These are phyloP conservation scores for Saccharomyces pastorianus DNA, from an alignment of 1,139 yeast species.

Conservation along the genomic window DNA sequence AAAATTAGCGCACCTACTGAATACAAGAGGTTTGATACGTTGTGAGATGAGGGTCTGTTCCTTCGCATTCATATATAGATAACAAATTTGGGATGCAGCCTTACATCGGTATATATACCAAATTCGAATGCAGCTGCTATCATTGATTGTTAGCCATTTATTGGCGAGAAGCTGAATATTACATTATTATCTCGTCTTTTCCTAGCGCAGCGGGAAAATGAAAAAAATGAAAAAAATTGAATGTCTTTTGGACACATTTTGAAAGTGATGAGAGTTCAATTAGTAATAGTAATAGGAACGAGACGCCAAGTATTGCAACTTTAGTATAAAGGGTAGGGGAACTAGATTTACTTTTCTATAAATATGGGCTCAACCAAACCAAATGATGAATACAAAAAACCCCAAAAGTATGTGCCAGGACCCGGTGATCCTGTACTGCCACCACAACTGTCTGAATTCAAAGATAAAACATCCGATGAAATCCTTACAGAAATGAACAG, in stretches of 20 bases:
- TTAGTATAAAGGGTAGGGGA: background rate
- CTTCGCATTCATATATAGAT: too few relatives aligned
- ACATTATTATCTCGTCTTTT: too few relatives aligned
- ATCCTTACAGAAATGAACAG: constrained; percentile 71
- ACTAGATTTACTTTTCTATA: background rate
- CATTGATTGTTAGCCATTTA: background rate
- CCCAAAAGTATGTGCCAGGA: constrained; percentile 54
- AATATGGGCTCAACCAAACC: background rate
- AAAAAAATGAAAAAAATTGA: background rate
- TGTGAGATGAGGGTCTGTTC: too few relatives aligned
- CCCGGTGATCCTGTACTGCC: constrained; percentile 78
- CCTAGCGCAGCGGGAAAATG: background rate
- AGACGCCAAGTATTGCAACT: too few relatives aligned
- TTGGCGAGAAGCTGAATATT: too few relatives aligned
- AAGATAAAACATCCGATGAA: constrained; percentile 65
- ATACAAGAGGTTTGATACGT: too few relatives aligned
- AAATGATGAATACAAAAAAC: constrained; percentile 23
- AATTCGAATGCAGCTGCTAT: background rate
- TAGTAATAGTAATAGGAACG: too few relatives aligned
- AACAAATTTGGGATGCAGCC: too few relatives aligned
- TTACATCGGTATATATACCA: too few relatives aligned
- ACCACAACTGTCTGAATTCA: constrained; percentile 65
- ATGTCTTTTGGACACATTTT: background rate
- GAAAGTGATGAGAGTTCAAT: background rate
- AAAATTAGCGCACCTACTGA: too few relatives aligned